Evolutionary conservation across 306 rosid species (phyloP), one percentile per base, ranked within the genome.

Genomic region (Crataegus laevigata): DNA sequence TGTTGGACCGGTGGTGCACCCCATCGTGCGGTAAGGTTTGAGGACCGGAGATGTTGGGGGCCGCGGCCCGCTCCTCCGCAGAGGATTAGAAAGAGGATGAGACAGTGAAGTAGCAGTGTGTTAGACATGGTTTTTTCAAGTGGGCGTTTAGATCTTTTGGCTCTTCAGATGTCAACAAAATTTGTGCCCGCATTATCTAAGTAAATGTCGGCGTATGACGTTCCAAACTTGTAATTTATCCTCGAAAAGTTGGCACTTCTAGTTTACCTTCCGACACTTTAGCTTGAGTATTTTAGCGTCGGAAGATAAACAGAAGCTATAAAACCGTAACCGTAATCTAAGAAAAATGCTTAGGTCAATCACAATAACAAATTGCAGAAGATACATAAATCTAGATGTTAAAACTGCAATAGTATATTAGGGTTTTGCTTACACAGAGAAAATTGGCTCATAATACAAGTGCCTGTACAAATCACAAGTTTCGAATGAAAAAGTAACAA

Each of bases 21-120:
- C 88, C 94, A 78, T 84, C 88, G 52, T 50, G 18, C 12, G 72
- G 68, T 21, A 68, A 15, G 5, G 73, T 45, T 62, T 18, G 69
- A 34, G 12, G 29, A 32, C 18, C 65, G 59, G 79, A 3, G 52
- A 75, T 1, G 65, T 71, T 34, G 17, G 85, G 85, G 87, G 8
- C 76, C 80, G 4, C 78, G 0, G 78, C 54, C 89, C 80, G 82
- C 9, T 73, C 79, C 85, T 58, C 58, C 58, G 71, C 79, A 82
- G 55, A 82, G 83, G 82, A 85, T n/a, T 19, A 88, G 68, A 21
- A 73, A 36, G 17, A 82, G 58, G 62, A 71, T 25, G 82, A 17
- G 75, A 63, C 42, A 0, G 68, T 17, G 13, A 9, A 63, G 40
- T 30, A 18, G 54, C 52, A 45, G 13, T 0, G 38, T 63, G 40